Base-by-base conservation (phyloP, 768 basidiomycete genomes). In the Pisolithus sp. region DNA sequence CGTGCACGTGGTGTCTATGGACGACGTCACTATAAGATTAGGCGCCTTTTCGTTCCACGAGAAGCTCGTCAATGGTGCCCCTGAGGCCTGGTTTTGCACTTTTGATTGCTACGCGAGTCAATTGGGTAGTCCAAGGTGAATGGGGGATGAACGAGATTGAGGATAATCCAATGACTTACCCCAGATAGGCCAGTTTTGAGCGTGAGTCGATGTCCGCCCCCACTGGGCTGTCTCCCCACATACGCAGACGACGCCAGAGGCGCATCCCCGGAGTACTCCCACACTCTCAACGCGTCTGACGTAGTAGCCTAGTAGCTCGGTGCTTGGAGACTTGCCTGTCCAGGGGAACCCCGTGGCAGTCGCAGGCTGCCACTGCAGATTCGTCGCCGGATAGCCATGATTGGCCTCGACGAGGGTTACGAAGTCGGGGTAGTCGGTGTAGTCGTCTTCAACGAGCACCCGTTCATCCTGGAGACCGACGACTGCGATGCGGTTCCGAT, bases 1-100 rank as follows among this genome's bases (percentile, higher is more conserved):
- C 2, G 96, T 98, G 67, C 95, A 98, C 13, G 94, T 96, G 47
- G 96, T 99, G 65, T 99, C 96, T 60, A 98, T 95, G 7, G 93
- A 96, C 21, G 95, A 94, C 6, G 96, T 99, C 36, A 98, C 95
- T 59, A 98, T 85, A 46, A 91, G 81, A 55, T 83, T 85, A 1
- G 95, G 93, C 0, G 86, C 77, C 62, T 93, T 88, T 60, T 93
- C 85, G 64, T 96, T 97, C 96, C 96, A 99, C 0, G 93, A 93
- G 70, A 99, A 96, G 66, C 87, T 92, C 12, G 96, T 99, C 56
- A 98, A 71, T 2, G 96, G 96, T 4, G 96, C 93, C 4, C 86
- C 87, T 28, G 82, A 83, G 44, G 81, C 81, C 62, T 87, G 83
- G 58, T 77, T 85, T 61, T 94, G 92, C 7, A 90, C 83, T 76